Evolutionary conservation across 192 early-diverging fungal species (phyloP).

Genomic region (Coemansia sp.): DNA sequence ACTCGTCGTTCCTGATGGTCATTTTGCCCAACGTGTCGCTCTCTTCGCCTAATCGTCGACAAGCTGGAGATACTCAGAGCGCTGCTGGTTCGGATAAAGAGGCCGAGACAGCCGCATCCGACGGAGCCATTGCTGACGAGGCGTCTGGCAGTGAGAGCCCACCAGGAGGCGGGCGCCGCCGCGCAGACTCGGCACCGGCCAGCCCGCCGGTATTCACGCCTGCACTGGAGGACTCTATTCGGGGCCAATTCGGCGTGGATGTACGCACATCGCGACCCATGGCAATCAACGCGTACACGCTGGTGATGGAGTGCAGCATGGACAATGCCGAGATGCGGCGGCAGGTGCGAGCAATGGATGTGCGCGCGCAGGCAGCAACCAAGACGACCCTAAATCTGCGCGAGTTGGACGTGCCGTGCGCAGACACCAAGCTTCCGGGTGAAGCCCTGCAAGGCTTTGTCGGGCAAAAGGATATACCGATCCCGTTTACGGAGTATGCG

Average conservation of each 20-base stretch:
- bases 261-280: neutral
- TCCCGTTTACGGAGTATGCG: conserved; percentile 44
- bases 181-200: conserved; percentile 23
- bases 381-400: conserved; percentile 37
- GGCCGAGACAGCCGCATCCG: neutral
- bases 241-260: neutral
- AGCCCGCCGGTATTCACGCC: conserved; percentile 35
- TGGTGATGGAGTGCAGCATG: conserved; percentile 53
- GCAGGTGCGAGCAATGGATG: conserved; percentile 22
- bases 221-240: conserved; percentile 33
- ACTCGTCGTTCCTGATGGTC: conserved; percentile 48
- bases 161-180: neutral
- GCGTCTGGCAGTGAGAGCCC: neutral
- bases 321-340: conserved; percentile 46
- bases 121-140: neutral
- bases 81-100: neutral
- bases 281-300: conserved; percentile 35
- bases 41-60: conserved; percentile 23
- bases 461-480: conserved; percentile 32
- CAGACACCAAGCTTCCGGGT: conserved; percentile 28
- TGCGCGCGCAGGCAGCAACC: neutral
- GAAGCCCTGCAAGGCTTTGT: conserved; percentile 40
- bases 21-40: conserved; percentile 43
- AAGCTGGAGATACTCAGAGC: neutral
- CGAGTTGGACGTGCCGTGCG: conserved; percentile 15